phyloP scores from a whole-genome alignment of 1,139 yeast genomes.

The Candida sanyaensis region DNA sequence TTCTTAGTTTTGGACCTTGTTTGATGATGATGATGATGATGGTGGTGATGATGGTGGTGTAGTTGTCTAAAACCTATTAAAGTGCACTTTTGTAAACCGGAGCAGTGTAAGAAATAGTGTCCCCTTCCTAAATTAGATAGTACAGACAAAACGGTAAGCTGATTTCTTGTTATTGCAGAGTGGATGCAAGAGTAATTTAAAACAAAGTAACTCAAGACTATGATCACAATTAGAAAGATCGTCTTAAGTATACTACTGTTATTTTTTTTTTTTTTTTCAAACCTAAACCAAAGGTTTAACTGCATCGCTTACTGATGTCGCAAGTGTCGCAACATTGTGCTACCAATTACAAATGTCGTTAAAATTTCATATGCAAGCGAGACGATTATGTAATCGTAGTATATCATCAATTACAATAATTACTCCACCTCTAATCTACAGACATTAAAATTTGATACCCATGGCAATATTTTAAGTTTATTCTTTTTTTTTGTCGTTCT shows the following conservation, averaged over 20 bases:
- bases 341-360: neutral
- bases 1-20: neutral
- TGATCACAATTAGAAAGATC: too few relatives aligned
- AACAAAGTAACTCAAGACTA: too few relatives aligned
- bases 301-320: neutral
- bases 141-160: neutral
- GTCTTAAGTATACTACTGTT: neutral
- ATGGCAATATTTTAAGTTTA: neutral
- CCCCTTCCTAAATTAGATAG: neutral
- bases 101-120: neutral
- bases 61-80: neutral
- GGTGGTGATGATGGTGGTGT: neutral
- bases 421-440: neutral
- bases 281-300: neutral
- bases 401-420: neutral
- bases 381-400: neutral
- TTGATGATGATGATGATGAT: neutral
- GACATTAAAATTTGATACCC: neutral
- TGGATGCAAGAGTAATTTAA: too few relatives aligned
- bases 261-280: neutral
- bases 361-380: slow-evolving; percentile 1
- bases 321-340: neutral
- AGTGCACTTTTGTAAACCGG: neutral
- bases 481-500: neutral
- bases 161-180: neutral